Base-by-base conservation (phyloP, 192 early-diverging fungal species). In the Linnemannia hyalina region DNA sequence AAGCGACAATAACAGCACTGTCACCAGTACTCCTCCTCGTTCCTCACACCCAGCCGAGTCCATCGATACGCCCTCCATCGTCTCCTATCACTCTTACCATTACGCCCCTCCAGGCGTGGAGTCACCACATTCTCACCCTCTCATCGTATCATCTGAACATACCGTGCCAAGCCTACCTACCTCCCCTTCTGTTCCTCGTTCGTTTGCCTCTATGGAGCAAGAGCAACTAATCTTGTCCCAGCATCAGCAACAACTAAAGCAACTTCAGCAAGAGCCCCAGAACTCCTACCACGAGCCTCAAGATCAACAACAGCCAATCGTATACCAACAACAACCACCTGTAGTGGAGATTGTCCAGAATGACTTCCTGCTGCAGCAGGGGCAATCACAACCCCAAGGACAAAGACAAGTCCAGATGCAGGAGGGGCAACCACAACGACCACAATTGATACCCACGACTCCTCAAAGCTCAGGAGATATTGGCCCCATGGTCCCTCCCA, bases 311-410 rank as follows among this genome's bases (percentile, higher is more conserved):
- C 52, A 54, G 26, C 54, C 29, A 47, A 47, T 32, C 35, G 47
- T 32, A 29, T 38, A 57, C 74, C 32, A 38, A 22, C 74, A 29
- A 26, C 74, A 36, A 29, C 60, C 60, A 35, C 60, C 29, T 11
- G 29, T 11, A 65, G 60, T 65, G n/a, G 29, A 15, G n/a, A 4
- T 32, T 26, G 60, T 32, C 3, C 60, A 65, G 8, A 73, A 22
- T 47, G 38, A 26, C 20, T 40, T 41, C 41, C 36, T 42, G 29
- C 22, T 76, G 18, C 22, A 41, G 20, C 75, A 76, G n/a, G 29
- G 40, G 57, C 75, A 60, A 76, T 60, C 57, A 40, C 74, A 75
- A 75, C 74, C 22, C 1, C 74, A 20, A 57, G 73, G 23, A 75
- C 16, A 47, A 57, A 54, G 23, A 75, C 16, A 47, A 7, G 32